Conservation (phyloP, 371 early-diverging fungal genomes). For the Apophysomyces ossiformis region DNA sequence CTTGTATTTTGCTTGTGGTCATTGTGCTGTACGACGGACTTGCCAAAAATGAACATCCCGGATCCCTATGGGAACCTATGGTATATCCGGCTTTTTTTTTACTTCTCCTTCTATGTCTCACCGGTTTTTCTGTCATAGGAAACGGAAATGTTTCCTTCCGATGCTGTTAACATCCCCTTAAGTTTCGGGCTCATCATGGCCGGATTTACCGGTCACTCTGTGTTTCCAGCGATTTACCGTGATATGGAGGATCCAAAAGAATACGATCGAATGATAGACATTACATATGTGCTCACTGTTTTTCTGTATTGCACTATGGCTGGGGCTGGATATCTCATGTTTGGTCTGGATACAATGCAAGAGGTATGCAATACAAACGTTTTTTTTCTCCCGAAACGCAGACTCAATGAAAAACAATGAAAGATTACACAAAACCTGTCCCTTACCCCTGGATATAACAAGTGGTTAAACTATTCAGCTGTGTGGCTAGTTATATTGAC, state of each 20-base stretch:
- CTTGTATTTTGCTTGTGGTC: constrained; percentile 37
- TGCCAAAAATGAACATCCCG: constrained; percentile 50
- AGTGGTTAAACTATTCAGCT: constrained; percentile 49
- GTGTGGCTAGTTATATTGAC: constrained; percentile 64
- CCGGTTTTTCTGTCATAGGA: constrained; percentile 22
- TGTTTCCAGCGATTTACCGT: constrained; percentile 69
- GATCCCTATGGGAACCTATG: constrained; percentile 60
- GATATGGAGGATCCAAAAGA: constrained; percentile 62
- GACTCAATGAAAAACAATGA: background rate
- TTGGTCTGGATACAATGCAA: constrained; percentile 63
- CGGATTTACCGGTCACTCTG: constrained; percentile 62
- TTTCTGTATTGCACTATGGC: constrained; percentile 39
- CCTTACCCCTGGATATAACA: constrained; percentile 47
- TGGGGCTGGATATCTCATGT: constrained; percentile 74
- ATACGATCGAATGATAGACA: constrained; percentile 52
- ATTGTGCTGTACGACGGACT: constrained; percentile 55
- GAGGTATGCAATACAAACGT: constrained; percentile 45
- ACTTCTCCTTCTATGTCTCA: constrained; percentile 1
- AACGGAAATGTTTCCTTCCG: constrained; percentile 39
- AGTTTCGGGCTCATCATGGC: constrained; percentile 51
- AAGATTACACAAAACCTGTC: constrained; percentile 69
- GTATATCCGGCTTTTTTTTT: constrained; percentile 15
- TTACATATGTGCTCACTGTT: constrained; percentile 40
- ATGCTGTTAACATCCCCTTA: constrained; percentile 34
- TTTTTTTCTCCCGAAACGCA: background rate